Base-by-base conservation (phyloP, 768 basidiomycete genomes). In the Tricholomella constricta region DNA sequence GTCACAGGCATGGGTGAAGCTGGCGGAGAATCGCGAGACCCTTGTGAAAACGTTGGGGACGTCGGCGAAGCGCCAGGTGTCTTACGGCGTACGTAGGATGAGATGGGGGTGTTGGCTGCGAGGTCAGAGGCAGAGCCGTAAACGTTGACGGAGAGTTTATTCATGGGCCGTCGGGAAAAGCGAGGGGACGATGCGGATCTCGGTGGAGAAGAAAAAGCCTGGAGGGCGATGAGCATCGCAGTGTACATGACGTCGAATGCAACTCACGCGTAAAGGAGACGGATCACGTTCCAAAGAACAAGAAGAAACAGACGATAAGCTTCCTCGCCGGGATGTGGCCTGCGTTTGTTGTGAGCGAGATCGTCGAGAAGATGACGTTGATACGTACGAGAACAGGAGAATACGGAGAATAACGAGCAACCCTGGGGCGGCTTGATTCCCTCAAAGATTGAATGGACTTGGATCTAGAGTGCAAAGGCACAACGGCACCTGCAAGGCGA, bases 11-110 rank as follows among this genome's bases (percentile, higher is more conserved):
- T 74, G 37, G 73, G 72, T 23, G 70, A 67, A 12, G 54, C 58
- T 15, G 73, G 65, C 22, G 72, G 69, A 54, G 75, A 73, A 63
- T 69, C 68, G 58, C 70, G 67, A 61, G 68, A 68, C 61, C 74
- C 75, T 45, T 69, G 78, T 48, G 79, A 73, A 65, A 88, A 89
- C 10, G 80, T 80, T 11, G 86, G 81, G 2, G 84, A 82, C 14
- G 82, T 84, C 0, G 89, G 88, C 10, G 89, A 89, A 34, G 81
- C 77, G 52, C 84, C 83, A 25, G 89, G 89, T 1, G 88, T 89
- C 70, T 84, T 88, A 56, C 89, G 84, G 57, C 90, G 88, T 37
- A 88, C 85, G 54, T 87, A 91, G 34, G 81, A 79, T 23, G 90
- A 92, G 49, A 92, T 91, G 48, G 90, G 90, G 12, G 85, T 89